Base-by-base conservation (phyloP, 805 yeast genomes). In the Sugiyamaella lignohabitans region DNA sequence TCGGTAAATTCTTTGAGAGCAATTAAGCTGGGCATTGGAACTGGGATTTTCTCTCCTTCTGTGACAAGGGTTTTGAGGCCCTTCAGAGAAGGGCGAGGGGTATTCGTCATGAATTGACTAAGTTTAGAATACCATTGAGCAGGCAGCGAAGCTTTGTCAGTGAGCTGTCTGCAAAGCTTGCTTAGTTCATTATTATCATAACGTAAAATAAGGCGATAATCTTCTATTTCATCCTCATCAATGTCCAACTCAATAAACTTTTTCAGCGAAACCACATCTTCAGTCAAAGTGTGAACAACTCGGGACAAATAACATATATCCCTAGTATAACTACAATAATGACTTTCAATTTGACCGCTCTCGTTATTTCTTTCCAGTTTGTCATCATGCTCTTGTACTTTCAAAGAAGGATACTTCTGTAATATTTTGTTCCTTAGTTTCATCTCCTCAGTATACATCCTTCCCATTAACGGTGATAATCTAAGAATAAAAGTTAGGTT, bases 21-120 rank as follows among this genome's bases (percentile, higher is more conserved):
- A 3, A 47, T 52, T 38, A 66, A 69, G 35, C 65, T 68, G 1
- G 69, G 60, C 2, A 75, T 60, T 1, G 68, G 64, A 4, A 66
- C 65, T n/a, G 59, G 58, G 1, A 80, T 69, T 38, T 71, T 67
- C 50, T 79, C 81, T 4, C 86, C 83, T 42, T 82, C 87, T 2
- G 58, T 46, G 3, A 74, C 62, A n/a, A 80, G 54, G 0, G 65
- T 50, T 50, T 67, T 73, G 48, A 78, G 66, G 2, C 63, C 48
- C 45, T 73, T 72, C 36, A 80, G 60, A 1, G 79, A 54, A 2
- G 84, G 76, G 8, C 70, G 72, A 2, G 70, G 60, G 45, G 71
- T 66, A 1, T 65, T 65, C 0, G 57, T 43, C 61, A 80, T 62
- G 3, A 70, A 46, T 3, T 61, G 63, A 32, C 71, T 66, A 55